Evolutionary conservation across 1,284 basidiomycete genomes (phyloP), one percentile per base, ranked within the genome.

Genomic region (Earliella scabrosa): DNA sequence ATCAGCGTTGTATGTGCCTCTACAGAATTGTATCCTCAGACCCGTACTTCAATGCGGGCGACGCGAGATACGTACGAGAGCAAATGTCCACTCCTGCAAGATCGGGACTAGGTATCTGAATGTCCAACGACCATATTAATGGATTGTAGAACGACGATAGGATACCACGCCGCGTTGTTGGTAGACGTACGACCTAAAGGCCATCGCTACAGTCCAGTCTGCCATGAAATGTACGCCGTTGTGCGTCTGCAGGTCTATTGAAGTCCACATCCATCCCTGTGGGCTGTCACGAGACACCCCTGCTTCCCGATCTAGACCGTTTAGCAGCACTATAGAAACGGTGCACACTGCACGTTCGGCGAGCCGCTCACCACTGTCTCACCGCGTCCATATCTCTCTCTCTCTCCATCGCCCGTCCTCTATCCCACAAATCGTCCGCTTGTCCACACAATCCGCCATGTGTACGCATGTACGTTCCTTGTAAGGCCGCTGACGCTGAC

Each of bases 261-360:
- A n/a, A n/a, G n/a, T n/a, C n/a, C n/a, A n/a, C n/a, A n/a, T n/a
- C n/a, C n/a, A n/a, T n/a, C n/a, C n/a, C n/a, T n/a, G n/a, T n/a
- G n/a, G 41, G 13, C 32, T 27, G 45, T 54, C 46, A 54, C 53
- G 46, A 34, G 47, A 45, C 26, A 27, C 21, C 13, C 31, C 7
- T 40, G 13, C 26, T 39, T 29, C 47, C 53, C 46, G 35, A 54
- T 54, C 41, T 45, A 47, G 47, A 29, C 31, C 23, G 26, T 44
- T 18, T 32, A 32, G 43, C 21, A 45, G 46, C 38, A 38, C 39
- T 54, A 54, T 54, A 50, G 47, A 50, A 54, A 54, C 53, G 39
- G 20, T 40, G 36, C 6, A 31, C 36, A 20, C 14, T 43, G 11
- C 6, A 39, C 10, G 38, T 18, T 18, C 38, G n/a, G 20, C 13